phyloP scores from a whole-genome alignment of 805 yeast genomes.

The Schwanniomyces yamadae region DNA sequence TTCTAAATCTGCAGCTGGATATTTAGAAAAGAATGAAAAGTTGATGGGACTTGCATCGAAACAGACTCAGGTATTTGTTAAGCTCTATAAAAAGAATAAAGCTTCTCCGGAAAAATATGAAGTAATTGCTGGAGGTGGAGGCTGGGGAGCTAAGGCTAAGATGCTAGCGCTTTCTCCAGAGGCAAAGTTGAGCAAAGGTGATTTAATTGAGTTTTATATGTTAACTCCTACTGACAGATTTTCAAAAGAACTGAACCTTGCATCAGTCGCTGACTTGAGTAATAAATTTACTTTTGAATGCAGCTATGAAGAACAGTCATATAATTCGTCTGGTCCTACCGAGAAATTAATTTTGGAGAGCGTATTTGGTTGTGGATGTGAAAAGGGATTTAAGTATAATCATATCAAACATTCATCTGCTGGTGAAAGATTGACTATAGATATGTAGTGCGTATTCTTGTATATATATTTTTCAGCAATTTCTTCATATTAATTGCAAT shows the following conservation, averaged over 20 bases:
- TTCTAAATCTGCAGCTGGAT: conserved; percentile 54
- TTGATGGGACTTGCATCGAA: conserved; percentile 42
- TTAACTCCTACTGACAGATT: conserved; percentile 35
- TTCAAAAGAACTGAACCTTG: conserved; percentile 7
- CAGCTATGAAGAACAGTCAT: conserved; percentile 28
- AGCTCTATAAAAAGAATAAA: conserved; percentile 17
- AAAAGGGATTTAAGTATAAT: conserved; percentile 27
- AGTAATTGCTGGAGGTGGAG: conserved; percentile 73
- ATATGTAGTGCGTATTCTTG: background rate
- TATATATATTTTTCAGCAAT: background rate
- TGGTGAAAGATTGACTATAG: conserved; percentile 21
- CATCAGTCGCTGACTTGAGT: conserved; percentile 5
- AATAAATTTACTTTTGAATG: conserved; percentile 27
- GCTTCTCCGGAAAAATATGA: conserved; percentile 34
- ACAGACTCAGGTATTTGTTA: conserved; percentile 43
- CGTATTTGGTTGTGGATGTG: conserved; percentile 34
- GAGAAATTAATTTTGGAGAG: conserved; percentile 10
- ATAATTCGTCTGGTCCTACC: conserved; percentile 7
- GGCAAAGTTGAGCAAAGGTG: conserved; percentile 47
- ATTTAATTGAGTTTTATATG: conserved; percentile 46
- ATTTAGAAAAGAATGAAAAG: conserved; percentile 44
- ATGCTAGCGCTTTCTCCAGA: conserved; percentile 65
- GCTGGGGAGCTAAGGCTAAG: conserved; percentile 70
- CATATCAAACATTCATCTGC: conserved; percentile 26
- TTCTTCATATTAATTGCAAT: background rate